Evolutionary conservation across 2,329 filamentous ascomycete species (phyloP), one percentile per base, ranked within the genome.

Genomic region (Aspergillus sp.): DNA sequence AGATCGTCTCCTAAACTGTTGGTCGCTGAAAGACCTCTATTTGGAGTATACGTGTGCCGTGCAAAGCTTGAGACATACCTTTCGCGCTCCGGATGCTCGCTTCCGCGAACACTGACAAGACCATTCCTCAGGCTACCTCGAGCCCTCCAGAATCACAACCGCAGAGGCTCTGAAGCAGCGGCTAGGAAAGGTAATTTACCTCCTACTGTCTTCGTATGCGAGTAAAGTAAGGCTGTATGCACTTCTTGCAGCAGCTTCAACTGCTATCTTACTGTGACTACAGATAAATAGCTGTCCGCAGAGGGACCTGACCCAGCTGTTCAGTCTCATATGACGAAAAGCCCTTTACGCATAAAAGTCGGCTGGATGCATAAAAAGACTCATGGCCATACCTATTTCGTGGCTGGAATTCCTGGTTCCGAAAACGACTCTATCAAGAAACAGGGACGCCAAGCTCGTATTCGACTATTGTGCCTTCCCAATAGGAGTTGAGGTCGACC

Each of bases 391-490:
- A 5, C 9, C 34, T 41, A 13, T 17, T 41, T 4, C 5, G 4
- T 41, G 34, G 13, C 11, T 41, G 13, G 13, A 41, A 41, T 41
- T 13, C 15, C 15, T n/a, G 13, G 1, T 19, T 19, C 7, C 28
- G n/a, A 56, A 49, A 7, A 30, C 34, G 46, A 43, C n/a, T 41
- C 9, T 30, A 30, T 57, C 31, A 57, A 46, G 6, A 56, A 38
- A 41, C 45, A 38, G 8, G 13, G 48, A 50, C 34, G 47, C 47
- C 55, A 51, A 57, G 55, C 31, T 52, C 47, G 55, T 58, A 52
- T 58, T 52, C 38, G n/a, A 17, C 11, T 30, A 11, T 41, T n/a
- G 25, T 15, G 28, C 28, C 15, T 38, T 52, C 31, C 50, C 7
- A 34, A 28, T 25, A 22, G 31, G 15, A 25, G 15, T 7, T 50